Evolutionary conservation across 192 early-diverging fungal genomes (phyloP), one percentile per base, ranked within the genome.

Genomic region (Linnemannia zychae): DNA sequence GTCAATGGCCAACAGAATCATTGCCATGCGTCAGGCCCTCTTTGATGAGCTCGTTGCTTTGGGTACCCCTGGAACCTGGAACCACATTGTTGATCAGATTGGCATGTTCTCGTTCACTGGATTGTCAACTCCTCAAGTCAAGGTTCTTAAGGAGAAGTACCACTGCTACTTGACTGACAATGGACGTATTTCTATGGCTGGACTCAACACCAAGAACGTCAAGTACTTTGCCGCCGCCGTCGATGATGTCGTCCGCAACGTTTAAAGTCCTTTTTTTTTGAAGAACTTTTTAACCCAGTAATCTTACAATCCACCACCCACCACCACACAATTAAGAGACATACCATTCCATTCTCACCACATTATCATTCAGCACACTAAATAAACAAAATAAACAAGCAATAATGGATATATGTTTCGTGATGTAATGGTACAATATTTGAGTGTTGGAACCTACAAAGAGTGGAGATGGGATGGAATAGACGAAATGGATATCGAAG

Each of bases 51-150:
- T 99, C 38, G 87, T 84, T 2, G 88, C 92, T 34, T 87, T 97
- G 53, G 89, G 92, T 28, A 99, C 98, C 11, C 98, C 97, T 12
- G 98, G 98, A 13, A 94, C 92, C 63, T 99, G 98, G 98, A 93
- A 97, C 77, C 98, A 99, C 74, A 98, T 99, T 81, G 81, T 92
- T 9, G 93, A 95, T 69, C 98, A 99, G 88, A 98, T 99, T 82
- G 98, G 98, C 81, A 99, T 99, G 98, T 99, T 99, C 87, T 95
- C 95, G 31, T 99, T 94, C 88, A 99, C 98, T 3, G 98, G 98
- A 20, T 88, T 99, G 72, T 92, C 76, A 57, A 91, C 86, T 17
- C 67, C 75, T 11, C 98, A 99, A 87, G 96, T 96, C 76, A 92
- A 93, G 77, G 91, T 91, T 4, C 89, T 99, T 74, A 92, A 92